These are phyloP conservation scores for Acanthamoeba triangularis DNA, from an alignment of 208 protist species.

Conservation along the genomic window DNA sequence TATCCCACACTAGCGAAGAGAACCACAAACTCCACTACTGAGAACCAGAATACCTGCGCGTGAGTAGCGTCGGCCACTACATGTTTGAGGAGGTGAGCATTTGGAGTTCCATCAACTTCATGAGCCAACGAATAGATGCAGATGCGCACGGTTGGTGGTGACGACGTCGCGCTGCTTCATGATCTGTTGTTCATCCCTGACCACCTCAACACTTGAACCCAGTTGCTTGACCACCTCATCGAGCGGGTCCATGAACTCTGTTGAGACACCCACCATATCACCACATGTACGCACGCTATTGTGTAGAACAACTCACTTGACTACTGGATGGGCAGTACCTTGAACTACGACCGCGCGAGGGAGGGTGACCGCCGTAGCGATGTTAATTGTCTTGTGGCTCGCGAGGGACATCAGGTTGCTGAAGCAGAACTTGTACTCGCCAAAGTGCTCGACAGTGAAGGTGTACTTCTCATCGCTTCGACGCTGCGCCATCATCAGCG, in stretches of 20 bases:
- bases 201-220: not conserved
- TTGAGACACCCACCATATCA: not conserved
- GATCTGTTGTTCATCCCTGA: not conserved
- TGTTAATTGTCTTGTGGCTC: not conserved
- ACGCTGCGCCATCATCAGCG: not conserved
- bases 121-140: not conserved
- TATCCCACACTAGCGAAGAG: not conserved
- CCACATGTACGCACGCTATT: not conserved
- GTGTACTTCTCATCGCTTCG: not conserved
- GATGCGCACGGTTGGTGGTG: not conserved
- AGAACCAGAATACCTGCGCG: not conserved
- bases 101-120: not conserved
- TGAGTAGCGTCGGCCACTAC: not conserved
- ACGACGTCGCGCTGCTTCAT: slow-evolving; percentile 8
- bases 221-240: not conserved
- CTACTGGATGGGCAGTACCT: not conserved
- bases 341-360: not conserved
- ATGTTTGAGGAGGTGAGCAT: not conserved
- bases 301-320: not conserved
- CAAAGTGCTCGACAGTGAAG: not conserved
- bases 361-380: not conserved
- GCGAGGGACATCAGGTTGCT: not conserved
- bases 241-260: not conserved
- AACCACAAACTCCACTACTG: not conserved
- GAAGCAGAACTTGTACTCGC: slow-evolving; percentile 18